A percentile compares a stretch with the other conserved stretches of the same genome.
phyloP scores from a whole-genome alignment of 2,329 filamentous ascomycete species.

The Talaromyces piceae region DNA sequence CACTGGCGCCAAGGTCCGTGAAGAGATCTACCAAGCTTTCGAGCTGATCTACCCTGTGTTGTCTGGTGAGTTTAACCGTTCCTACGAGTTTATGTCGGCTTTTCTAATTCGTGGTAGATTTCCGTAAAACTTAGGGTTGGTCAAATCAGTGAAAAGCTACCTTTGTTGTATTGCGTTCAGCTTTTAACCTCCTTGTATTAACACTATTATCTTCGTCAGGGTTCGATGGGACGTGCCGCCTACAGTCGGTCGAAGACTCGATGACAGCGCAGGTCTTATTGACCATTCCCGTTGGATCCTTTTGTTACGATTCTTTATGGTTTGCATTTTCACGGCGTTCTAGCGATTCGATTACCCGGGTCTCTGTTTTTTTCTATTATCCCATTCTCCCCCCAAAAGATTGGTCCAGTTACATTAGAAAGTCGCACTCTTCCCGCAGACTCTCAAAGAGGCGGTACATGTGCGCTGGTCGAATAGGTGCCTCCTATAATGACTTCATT shows the following conservation, averaged over 20 bases:
- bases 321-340: conserved; percentile 39
- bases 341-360: conserved; percentile 33
- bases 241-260: conserved; percentile 11
- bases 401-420: conserved; percentile 29
- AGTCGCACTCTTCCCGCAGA: conserved; percentile 31
- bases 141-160: conserved; percentile 9
- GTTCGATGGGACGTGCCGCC: conserved; percentile 7
- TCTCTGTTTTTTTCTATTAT: conserved; percentile 15
- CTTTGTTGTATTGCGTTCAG: conserved; percentile 14
- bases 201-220: conserved; percentile 18
- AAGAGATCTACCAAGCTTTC: conserved; percentile 96
- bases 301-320: conserved; percentile 31
- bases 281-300: conserved; percentile 13
- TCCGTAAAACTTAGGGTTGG: conserved; percentile 51
- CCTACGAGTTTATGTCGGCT: conserved; percentile 4
- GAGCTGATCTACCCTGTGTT: conserved; percentile 96
- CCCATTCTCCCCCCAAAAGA: conserved; percentile 15
- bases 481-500: conserved; percentile 20
- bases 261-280: conserved; percentile 5
- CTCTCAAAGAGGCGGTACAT: conserved; percentile 28
- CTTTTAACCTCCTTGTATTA: conserved; percentile 20
- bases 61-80: conserved; percentile 55
- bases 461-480: conserved; percentile 37
- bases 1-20: conserved; percentile 93
- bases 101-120: conserved; percentile 40